phyloP scores from a whole-genome alignment of 202 grass and related monocot genomes.

The Panicum virgatum region DNA sequence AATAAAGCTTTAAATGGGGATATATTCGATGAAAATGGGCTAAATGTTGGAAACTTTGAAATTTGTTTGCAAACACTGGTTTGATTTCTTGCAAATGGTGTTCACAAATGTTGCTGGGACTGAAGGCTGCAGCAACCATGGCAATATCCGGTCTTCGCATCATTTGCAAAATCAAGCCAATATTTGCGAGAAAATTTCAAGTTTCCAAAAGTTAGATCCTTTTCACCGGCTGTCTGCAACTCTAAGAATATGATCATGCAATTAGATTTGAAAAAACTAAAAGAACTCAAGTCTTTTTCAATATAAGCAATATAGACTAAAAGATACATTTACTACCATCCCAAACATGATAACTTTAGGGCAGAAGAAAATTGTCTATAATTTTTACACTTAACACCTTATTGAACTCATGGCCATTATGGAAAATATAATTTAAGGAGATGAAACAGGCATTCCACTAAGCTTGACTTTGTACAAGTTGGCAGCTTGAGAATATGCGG shows the following conservation, averaged over 20 bases:
- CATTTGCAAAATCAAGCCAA: conserved; percentile 2
- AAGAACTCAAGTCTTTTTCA: conserved; percentile 1
- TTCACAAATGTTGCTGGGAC: background rate
- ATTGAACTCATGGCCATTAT: background rate
- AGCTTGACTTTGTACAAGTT: background rate
- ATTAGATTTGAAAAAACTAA: background rate
- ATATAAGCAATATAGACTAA: background rate
- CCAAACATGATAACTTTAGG: background rate
- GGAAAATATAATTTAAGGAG: background rate
- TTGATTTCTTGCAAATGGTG: background rate
- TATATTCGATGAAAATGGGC: background rate
- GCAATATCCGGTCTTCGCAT: background rate
- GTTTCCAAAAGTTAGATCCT: background rate
- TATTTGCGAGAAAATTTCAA: background rate
- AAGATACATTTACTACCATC: conserved; percentile 23
- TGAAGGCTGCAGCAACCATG: background rate
- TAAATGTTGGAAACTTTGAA: conserved; percentile 4
- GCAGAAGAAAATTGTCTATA: background rate
- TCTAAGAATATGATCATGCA: conserved; percentile 3
- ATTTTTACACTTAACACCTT: background rate
- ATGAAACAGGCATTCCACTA: background rate
- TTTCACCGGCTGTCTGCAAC: background rate
- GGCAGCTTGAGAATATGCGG: background rate
- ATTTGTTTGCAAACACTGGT: background rate
- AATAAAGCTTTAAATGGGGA: background rate